Conservation (phyloP, 2,329 filamentous ascomycete genomes). For the Aspergillus neotritici region DNA sequence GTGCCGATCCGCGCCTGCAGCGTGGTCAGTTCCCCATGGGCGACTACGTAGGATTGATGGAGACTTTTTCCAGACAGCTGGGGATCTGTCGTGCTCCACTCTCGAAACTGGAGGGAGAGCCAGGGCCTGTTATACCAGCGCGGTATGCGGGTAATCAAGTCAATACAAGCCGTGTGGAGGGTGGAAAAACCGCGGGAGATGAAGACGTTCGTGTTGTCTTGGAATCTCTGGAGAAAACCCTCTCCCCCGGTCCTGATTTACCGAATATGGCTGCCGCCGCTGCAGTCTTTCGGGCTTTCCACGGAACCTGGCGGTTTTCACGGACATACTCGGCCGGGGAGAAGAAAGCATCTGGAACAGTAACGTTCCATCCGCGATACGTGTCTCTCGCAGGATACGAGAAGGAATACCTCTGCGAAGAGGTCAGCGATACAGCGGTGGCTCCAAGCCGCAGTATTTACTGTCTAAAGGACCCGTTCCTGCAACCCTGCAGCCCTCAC, state of each 20-base stretch:
- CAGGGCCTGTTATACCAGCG: slow-evolving; percentile 49
- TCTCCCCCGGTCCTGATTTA: slow-evolving; percentile 40
- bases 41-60: slow-evolving; percentile 71
- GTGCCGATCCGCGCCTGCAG: slow-evolving; percentile 11
- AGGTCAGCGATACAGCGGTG: slow-evolving; percentile 5
- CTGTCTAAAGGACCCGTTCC: too few species aligned
- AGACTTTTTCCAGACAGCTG: slow-evolving; percentile 60
- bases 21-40: slow-evolving; percentile 74
- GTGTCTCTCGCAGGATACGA: slow-evolving; percentile 45
- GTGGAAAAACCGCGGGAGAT: slow-evolving; percentile 25
- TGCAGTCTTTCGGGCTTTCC: slow-evolving; percentile 64
- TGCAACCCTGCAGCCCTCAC: too few species aligned
- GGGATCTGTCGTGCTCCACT: slow-evolving; percentile 44
- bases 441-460: not conserved
- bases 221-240: slow-evolving; percentile 38
- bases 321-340: slow-evolving; percentile 49
- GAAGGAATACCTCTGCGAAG: slow-evolving; percentile 31
- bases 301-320: slow-evolving; percentile 61
- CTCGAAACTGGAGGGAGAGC: slow-evolving; percentile 27
- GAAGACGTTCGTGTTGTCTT: slow-evolving; percentile 35
- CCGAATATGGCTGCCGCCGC: slow-evolving; percentile 52
- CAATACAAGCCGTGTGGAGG: not conserved
- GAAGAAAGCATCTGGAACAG: slow-evolving; percentile 54
- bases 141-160: slow-evolving; percentile 37
- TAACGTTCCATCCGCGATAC: slow-evolving; percentile 58